phyloP scores from a whole-genome alignment of 2,329 filamentous ascomycete species.

The Chaetomiaceae sp. region DNA sequence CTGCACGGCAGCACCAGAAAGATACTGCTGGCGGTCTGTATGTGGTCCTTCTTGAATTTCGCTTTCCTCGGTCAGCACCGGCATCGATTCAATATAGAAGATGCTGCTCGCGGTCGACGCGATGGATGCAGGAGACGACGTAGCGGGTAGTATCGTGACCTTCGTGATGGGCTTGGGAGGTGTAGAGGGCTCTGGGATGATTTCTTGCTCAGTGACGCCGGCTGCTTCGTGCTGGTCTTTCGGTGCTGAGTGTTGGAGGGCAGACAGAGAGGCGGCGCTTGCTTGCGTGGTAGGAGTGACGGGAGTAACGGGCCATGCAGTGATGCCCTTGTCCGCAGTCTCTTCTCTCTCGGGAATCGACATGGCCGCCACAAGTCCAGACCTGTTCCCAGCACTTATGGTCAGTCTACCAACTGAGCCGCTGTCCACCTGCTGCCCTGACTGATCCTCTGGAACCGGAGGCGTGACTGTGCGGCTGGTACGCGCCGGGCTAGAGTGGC shows the following conservation, averaged over 20 bases:
- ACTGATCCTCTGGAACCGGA: constrained; percentile 38
- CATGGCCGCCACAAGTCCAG: constrained; percentile 21
- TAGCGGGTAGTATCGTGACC: constrained; percentile 32
- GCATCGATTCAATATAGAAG: constrained; percentile 33
- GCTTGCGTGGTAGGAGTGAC: too few species aligned
- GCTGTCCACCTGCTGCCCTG: constrained; percentile 17
- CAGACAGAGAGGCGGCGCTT: constrained; percentile 1
- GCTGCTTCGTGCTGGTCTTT: constrained; percentile 13
- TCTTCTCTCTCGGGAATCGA: constrained; percentile 45
- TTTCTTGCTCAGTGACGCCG: constrained; percentile 13
- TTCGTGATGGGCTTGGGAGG: constrained; percentile 31
- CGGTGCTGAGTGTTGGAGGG: constrained; percentile 13
- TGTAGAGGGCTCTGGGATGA: constrained; percentile 23
- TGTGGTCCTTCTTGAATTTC: constrained; percentile 22
- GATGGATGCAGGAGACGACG: constrained; percentile 24
- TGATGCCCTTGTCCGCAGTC: constrained; percentile 23
- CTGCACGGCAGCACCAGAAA: constrained; percentile 12
- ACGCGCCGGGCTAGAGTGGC: constrained; percentile 36
- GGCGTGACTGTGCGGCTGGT: constrained; percentile 39
- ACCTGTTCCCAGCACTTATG: constrained; percentile 21
- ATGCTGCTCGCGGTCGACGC: constrained; percentile 23
- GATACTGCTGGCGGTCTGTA: constrained; percentile 4
- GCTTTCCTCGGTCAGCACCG: constrained; percentile 33
- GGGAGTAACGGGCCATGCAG: constrained; percentile 15
- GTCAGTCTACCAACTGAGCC: constrained; percentile 13